Conservation (phyloP, 768 basidiomycete genomes). For the Tulasnella sp. region DNA sequence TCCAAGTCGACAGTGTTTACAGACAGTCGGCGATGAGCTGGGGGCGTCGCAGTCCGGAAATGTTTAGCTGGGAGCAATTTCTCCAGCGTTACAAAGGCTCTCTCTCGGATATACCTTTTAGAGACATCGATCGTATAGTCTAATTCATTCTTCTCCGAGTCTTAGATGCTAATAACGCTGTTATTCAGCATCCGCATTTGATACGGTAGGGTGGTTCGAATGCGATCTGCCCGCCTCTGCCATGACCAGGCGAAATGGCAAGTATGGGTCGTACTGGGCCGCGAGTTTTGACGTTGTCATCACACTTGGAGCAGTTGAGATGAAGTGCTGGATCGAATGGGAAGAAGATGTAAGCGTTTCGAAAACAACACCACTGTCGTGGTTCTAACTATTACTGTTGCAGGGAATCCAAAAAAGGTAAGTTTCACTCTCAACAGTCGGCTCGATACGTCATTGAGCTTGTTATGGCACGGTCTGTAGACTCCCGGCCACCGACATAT, state of each 20-base stretch:
- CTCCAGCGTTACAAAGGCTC: neutral
- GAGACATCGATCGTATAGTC: neutral
- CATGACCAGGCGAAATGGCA: constrained; percentile 1
- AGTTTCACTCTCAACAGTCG: neutral
- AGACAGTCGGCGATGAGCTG: neutral
- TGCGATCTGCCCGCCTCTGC: constrained; percentile 9
- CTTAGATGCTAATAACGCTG: neutral
- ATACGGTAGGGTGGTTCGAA: neutral
- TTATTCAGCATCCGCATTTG: neutral
- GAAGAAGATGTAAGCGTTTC: constrained; percentile 30
- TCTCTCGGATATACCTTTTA: neutral
- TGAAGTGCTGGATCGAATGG: constrained; percentile 43
- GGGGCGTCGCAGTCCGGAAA: neutral
- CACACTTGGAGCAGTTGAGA: constrained; percentile 42
- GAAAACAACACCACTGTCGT: neutral
- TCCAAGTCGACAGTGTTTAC: neutral
- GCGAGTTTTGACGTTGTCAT: constrained; percentile 36
- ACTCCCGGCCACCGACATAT: neutral
- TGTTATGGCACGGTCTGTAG: neutral
- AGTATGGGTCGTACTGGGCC: constrained; percentile 21
- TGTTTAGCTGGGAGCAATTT: neutral
- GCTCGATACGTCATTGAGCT: neutral
- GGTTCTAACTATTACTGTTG: neutral
- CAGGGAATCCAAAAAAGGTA: neutral
- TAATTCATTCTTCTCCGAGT: neutral